Base-by-base conservation (phyloP, 257 asterid species). In the Lavandula angustifolia region DNA sequence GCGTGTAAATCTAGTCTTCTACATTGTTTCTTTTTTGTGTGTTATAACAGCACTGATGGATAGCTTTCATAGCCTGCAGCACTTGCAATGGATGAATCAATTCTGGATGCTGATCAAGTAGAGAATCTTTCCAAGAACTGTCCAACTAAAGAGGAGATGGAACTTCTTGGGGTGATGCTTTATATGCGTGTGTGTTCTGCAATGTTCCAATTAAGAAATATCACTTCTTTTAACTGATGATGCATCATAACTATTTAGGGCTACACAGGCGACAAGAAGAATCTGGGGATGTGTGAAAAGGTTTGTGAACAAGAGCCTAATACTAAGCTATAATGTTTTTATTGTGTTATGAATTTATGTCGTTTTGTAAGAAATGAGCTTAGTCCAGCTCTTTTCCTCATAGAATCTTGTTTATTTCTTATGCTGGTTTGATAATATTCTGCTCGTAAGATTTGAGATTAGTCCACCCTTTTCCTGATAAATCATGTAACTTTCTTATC, bases 101-200 rank as follows among this genome's bases (percentile, higher is more conserved):
- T 90, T 31, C 75, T 94, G 79, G 99, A 94, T 84, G 98, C 98
- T 53, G 99, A 94, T 81, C 98, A 91, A 84, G 98, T 94, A 49
- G 99, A 94, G 78, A 91, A 91, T 77, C 95, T 94, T 53, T 91
- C 91, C 46, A 94, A 94, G 66, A 88, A 88, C 73, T 91, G 99
- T 73, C 99, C 99, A 32, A 91, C 98, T 10, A 94, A 94, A 79
- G 99, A 94, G 67, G 99, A 94, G 83, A 91, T 94, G 96, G 99
- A 91, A 67, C 92, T 84, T 71, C 95, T 94, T 38, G 91, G 88
- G 99, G 99, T 94, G 80, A 73, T 78, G 64, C 27, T 62, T 73
- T 62, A 48, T 64, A 34, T 32, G 48, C 71, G 9, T 69, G 38
- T 13, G 42, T 60, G 37, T 68, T 49, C 46, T 73, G 40, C 60